Conservation (phyloP, 202 grass and related monocot genomes). For the Dendrocalamus latiflorus region DNA sequence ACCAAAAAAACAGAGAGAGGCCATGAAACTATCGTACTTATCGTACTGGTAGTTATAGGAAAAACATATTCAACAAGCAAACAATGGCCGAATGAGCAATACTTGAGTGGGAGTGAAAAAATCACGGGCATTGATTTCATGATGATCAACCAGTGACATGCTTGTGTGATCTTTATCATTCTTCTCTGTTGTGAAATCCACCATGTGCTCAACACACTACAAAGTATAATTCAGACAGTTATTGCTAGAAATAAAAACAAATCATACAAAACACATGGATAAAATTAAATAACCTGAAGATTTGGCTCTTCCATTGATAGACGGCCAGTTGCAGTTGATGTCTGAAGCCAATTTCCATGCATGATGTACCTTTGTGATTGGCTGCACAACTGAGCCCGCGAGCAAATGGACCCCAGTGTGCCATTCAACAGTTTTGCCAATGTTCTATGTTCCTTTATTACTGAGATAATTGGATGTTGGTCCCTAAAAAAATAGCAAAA, state of each 20-base stretch:
- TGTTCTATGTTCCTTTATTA: conserved; percentile 93
- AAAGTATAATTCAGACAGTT: conserved; percentile 37
- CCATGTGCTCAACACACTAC: conserved; percentile 85
- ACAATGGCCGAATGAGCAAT: conserved; percentile 23
- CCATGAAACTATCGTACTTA: not conserved
- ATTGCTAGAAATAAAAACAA: conserved; percentile 14
- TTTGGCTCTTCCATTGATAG: conserved; percentile 98
- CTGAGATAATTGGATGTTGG: conserved; percentile 68
- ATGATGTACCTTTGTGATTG: conserved; percentile 87
- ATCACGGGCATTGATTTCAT: conserved; percentile 82
- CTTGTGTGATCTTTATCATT: conserved; percentile 40
- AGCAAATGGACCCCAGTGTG: conserved; percentile 81
- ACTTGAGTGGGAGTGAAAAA: conserved; percentile 88
- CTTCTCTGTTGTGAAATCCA: conserved; percentile 59
- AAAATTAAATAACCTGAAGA: conserved; percentile 69
- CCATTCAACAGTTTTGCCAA: conserved; percentile 83
- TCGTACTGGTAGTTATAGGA: not conserved
- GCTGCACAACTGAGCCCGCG: conserved; percentile 63
- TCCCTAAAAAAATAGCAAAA: conserved; percentile 43
- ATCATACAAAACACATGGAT: conserved; percentile 1
- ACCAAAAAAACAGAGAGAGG: not conserved
- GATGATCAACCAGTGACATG: conserved; percentile 32
- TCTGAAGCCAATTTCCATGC: conserved; percentile 96
- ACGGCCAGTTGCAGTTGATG: conserved; percentile 87
- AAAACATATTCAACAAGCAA: conserved; percentile 11